These are phyloP conservation scores for Eucalyptus leucophloia DNA, from an alignment of 345 rosid genomes.

Conservation along the genomic window DNA sequence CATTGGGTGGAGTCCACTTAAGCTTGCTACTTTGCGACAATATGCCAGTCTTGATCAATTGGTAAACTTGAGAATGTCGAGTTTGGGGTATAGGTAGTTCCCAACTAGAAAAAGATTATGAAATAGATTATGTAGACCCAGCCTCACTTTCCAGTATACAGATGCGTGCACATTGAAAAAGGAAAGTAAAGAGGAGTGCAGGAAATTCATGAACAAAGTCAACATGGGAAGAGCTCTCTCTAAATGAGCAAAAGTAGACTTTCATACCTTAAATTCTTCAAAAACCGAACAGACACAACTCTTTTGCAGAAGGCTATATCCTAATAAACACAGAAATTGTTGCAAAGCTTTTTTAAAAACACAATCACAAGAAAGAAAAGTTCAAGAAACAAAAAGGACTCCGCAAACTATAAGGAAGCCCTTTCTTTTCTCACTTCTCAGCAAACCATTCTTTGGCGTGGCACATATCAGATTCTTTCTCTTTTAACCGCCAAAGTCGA, in stretches of 20 bases:
- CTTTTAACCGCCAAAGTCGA: neutral
- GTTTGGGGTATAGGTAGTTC: accelerated
- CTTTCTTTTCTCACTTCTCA: conserved; percentile 9
- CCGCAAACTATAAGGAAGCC: conserved; percentile 13
- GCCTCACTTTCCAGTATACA: accelerated
- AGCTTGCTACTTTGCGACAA: no score
- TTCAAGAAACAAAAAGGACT: neutral
- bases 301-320: neutral
- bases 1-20: no score
- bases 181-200: no score
- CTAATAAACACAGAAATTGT: neutral
- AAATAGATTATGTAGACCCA: no score
- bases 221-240: neutral
- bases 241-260: neutral
- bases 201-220: neutral
- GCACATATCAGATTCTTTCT: neutral
- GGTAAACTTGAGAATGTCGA: no score
- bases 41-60: no score
- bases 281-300: neutral
- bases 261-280: neutral
- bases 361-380: neutral
- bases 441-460: neutral
- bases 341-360: neutral
- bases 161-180: no score
- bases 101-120: no score